phyloP scores from a whole-genome alignment of 1,139 yeast genomes.

The Suzukiozyma palmioleophila region DNA sequence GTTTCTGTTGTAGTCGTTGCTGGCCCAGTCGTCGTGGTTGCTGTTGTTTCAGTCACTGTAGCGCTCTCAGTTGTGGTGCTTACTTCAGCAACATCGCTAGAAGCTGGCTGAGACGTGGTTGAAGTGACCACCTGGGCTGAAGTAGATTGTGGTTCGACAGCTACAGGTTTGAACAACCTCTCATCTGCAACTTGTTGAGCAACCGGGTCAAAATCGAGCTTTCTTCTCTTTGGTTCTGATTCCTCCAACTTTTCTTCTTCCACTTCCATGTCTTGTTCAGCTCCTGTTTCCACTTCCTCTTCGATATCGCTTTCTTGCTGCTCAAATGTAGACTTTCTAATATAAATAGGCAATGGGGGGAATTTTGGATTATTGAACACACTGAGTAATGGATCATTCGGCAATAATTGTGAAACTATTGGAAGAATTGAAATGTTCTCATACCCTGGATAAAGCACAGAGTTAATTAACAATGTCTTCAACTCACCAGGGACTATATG shows the following conservation, averaged over 20 bases:
- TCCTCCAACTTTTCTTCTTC: conserved; percentile 15
- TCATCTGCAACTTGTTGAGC: conserved; percentile 6
- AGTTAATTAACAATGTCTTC: conserved; percentile 39
- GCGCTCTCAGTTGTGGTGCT: neutral
- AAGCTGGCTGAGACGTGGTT: too few relatives aligned
- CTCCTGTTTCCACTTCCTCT: conserved; percentile 15
- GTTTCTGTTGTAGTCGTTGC: too few relatives aligned
- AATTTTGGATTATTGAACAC: conserved; percentile 72
- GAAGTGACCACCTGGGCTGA: too few relatives aligned
- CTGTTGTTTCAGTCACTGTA: too few relatives aligned
- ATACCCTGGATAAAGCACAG: conserved; percentile 63
- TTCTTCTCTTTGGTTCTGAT: conserved; percentile 5
- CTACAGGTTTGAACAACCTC: conserved; percentile 1
- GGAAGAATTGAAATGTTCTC: conserved; percentile 66
- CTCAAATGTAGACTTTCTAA: conserved; percentile 16
- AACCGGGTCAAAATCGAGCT: conserved; percentile 16
- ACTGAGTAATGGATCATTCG: conserved; percentile 39
- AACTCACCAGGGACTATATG: conserved; percentile 27
- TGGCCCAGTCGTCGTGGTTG: too few relatives aligned
- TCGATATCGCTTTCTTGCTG: conserved; percentile 16
- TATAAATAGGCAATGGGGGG: conserved; percentile 53
- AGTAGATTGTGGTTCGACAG: neutral
- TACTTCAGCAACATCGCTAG: neutral
- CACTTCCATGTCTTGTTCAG: conserved; percentile 9
- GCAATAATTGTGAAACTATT: conserved; percentile 53